These are phyloP conservation scores for Arthroderma uncinatum DNA, from an alignment of 2,329 filamentous ascomycete genomes.

Conservation along the genomic window DNA sequence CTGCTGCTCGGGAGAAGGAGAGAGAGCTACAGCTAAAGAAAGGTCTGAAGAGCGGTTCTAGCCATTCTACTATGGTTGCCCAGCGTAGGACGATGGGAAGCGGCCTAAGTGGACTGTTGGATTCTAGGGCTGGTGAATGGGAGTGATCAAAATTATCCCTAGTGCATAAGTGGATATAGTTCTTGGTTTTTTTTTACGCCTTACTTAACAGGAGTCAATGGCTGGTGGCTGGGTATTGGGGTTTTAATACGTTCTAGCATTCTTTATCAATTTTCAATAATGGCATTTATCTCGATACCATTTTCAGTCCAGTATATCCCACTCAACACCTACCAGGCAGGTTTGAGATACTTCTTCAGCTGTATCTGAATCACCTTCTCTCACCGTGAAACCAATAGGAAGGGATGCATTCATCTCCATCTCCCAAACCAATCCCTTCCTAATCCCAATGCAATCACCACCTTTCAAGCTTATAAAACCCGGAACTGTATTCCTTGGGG, in stretches of 20 bases:
- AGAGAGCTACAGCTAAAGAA: slow-evolving; percentile 44
- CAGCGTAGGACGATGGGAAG: slow-evolving; percentile 25
- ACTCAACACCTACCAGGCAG: slow-evolving; percentile 32
- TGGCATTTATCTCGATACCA: too few relatives aligned
- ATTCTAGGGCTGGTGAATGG: not conserved
- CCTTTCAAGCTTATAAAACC: not conserved
- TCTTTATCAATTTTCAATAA: not conserved
- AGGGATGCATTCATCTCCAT: slow-evolving; percentile 20
- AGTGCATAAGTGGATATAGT: not conserved
- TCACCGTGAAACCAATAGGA: not conserved
- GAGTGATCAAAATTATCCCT: not conserved
- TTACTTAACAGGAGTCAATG: not conserved
- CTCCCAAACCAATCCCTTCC: slow-evolving; percentile 27
- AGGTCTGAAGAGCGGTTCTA: slow-evolving; percentile 31
- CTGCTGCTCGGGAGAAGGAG: slow-evolving; percentile 47
- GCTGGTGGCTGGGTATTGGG: not conserved
- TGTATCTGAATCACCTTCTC: not conserved
- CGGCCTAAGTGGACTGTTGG: slow-evolving; percentile 26
- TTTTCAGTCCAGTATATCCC: slow-evolving; percentile 23
- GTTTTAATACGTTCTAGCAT: not conserved
- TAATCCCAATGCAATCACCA: slow-evolving; percentile 22
- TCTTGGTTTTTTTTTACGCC: not conserved
- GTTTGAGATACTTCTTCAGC: slow-evolving; percentile 9
- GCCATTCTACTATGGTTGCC: slow-evolving; percentile 3
- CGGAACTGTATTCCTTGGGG: not conserved